Base-by-base conservation (phyloP, 2,329 filamentous ascomycete genomes). In the Huntiella abstrusa region DNA sequence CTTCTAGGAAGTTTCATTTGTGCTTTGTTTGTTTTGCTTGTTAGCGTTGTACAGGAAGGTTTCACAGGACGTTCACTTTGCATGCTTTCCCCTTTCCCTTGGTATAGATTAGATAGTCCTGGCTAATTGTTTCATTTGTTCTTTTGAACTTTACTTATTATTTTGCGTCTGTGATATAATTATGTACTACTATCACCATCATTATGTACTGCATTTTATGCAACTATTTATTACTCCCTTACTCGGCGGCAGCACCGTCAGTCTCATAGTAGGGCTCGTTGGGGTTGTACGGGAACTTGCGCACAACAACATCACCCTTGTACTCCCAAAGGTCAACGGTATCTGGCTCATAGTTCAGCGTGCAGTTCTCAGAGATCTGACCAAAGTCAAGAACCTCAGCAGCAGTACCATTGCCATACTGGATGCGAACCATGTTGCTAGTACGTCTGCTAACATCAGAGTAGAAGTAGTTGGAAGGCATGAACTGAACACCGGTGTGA, bases 371-470 rank as follows among this genome's bases (percentile, higher is more conserved):
- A 4, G 54, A 51, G 39, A 55, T 52, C 17, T 60, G 56, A 2
- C 60, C 61, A 51, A 62, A 64, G 17, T 52, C 55, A 16, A 57
- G 45, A 1, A 63, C 58, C 1, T 53, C 49, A 4, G 54, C 59
- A 5, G 53, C 53, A 15, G 52, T 57, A 22, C 59, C 61, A 10
- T 55, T 54, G 40, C 54, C 56, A 45, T 63, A 65, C 45, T 64
- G 55, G 28, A 67, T 56, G 45, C 60, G 55, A 16, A 57, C 52
- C 55, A 55, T 56, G 48, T 56, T 57, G 38, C 61, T 45, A 54
- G 58, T 53, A 63, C 64, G 4, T 55, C 54, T 7, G 13, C 33
- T 39, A 38, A 45, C 34, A 43, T 51, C 46, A 3, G 39, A 34
- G 10, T 49, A 35, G 22, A 51, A 48, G 35, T 51, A 61, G 52